Conservation (phyloP, 805 yeast species). For the Metschnikowia colocasiae region DNA sequence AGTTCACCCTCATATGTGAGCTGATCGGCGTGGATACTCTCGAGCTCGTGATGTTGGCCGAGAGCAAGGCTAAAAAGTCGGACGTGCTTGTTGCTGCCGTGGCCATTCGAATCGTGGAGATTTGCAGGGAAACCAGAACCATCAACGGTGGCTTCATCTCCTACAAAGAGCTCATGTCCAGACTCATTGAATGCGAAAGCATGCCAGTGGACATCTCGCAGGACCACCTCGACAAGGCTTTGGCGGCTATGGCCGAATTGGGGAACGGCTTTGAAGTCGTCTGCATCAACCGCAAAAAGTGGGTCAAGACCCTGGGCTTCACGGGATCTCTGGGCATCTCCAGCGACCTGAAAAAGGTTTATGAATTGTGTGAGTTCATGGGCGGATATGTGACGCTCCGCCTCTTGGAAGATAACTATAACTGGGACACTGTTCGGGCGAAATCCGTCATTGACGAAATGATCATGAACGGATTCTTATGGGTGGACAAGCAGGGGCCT, state of each 20-base stretch:
- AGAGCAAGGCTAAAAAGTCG: constrained; percentile 23
- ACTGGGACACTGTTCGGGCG: constrained; percentile 67
- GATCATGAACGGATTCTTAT: constrained; percentile 76
- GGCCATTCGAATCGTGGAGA: constrained; percentile 70
- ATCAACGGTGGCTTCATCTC: constrained; percentile 81
- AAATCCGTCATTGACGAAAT: constrained; percentile 67
- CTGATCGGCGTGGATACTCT: constrained; percentile 85
- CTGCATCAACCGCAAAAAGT: constrained; percentile 46
- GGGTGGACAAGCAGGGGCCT: constrained; percentile 67
- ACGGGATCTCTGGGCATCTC: constrained; percentile 27
- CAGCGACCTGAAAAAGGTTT: constrained; percentile 63
- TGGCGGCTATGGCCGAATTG: constrained; percentile 49
- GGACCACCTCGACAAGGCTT: constrained; percentile 54
- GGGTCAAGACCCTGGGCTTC: constrained; percentile 40
- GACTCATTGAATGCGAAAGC: constrained; percentile 28
- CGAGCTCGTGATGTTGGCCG: constrained; percentile 28
- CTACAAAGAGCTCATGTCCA: constrained; percentile 39
- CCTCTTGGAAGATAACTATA: constrained; percentile 66
- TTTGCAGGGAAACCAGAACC: constrained; percentile 64
- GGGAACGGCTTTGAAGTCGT: constrained; percentile 73
- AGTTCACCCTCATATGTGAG: constrained; percentile 72
- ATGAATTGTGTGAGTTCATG: constrained; percentile 71
- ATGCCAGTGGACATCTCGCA: constrained; percentile 33
- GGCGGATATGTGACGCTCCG: constrained; percentile 68
- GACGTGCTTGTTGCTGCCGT: constrained; percentile 63